Evolutionary conservation across 257 asterid species (phyloP), one percentile per base, ranked within the genome.

Genomic region (Sherardia arvensis): DNA sequence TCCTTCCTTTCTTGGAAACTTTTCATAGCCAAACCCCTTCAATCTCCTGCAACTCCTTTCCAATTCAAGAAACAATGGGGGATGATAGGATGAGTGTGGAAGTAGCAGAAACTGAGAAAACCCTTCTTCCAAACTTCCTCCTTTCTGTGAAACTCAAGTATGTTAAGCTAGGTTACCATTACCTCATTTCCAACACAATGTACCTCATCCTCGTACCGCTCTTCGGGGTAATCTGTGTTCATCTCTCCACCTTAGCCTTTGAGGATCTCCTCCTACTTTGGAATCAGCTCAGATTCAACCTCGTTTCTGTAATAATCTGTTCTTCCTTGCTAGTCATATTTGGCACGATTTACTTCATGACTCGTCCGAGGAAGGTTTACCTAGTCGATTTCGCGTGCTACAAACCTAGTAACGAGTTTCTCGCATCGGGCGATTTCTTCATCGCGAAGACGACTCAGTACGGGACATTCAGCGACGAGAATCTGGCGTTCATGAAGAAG

Each of bases 381-480:
- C 59, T 87, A 1, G 75, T 84, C 0, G 85, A 87, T 71, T 87
- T 87, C 67, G 79, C 86, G 0, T 84, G 95, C 66, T 87, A 80
- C 78, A 84, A 84, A 63, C 85, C 95, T 0, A 26, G 30, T 2
- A 70, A 75, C 0, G 74, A 76, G 12, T 47, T 67, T 2, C 70
- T 76, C 77, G 85, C 81, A 30, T 59, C 75, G 28, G 74, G 64
- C 8, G 85, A 80, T 56, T 20, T 78, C 11, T 82, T 82, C 53
- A 30, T 82, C 74, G 82, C 80, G 14, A 62, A 66, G 22, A 79
- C 90, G 0, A 62, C 43, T 5, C n/a, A 14, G 4, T 74, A 73
- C 0, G 76, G 78, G 11, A 5, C 9, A 2, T 87, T 84, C 56
- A 82, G 80, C 0, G 75, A 69, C 20, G 87, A 77, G 62, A 84